Evolutionary conservation across 305 asterid species (phyloP).

Genomic region (Petunia hybrid): DNA sequence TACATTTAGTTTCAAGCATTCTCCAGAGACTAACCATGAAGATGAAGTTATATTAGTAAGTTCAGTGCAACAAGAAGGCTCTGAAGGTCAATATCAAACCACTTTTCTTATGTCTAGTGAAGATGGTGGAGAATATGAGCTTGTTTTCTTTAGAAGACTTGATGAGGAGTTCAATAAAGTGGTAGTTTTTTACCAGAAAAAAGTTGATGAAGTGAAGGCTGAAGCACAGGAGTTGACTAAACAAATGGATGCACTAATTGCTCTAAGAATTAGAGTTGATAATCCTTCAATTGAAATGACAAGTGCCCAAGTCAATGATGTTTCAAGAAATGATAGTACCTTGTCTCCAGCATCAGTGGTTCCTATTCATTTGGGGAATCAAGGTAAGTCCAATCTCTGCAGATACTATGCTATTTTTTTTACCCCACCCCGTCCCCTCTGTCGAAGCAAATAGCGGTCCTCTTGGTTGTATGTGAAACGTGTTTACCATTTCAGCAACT

Average conservation of each 20-base stretch:
- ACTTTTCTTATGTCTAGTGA: slow-evolving; percentile 70
- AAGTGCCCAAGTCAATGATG: neutral
- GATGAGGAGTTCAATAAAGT: slow-evolving; percentile 85
- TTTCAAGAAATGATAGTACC: neutral
- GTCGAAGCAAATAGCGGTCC: too few relatives aligned
- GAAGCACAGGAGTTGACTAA: slow-evolving; percentile 70
- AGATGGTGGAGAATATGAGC: slow-evolving; percentile 70
- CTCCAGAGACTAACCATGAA: slow-evolving; percentile 47
- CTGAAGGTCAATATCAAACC: slow-evolving; percentile 58
- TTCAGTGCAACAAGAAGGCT: slow-evolving; percentile 46
- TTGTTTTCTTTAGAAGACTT: slow-evolving; percentile 60
- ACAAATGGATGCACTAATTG: slow-evolving; percentile 91
- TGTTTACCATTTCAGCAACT: too few relatives aligned
- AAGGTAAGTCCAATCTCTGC: slow-evolving; percentile 48
- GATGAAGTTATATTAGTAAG: slow-evolving; percentile 76
- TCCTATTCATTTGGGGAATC: slow-evolving; percentile 46
- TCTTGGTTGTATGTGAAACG: too few relatives aligned
- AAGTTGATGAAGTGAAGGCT: slow-evolving; percentile 55
- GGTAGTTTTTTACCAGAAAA: slow-evolving; percentile 56
- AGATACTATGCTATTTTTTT: too few relatives aligned
- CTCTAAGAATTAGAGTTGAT: slow-evolving; percentile 70
- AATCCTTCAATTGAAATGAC: slow-evolving; percentile 48
- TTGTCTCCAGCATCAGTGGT: slow-evolving; percentile 49
- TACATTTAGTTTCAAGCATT: slow-evolving; percentile 35
- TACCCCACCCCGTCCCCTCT: too few relatives aligned